A percentile compares a stretch with the other conserved stretches of the same genome.
phyloP scores from a whole-genome alignment of 805 yeast genomes.

The Ogataea thermomethanolica region DNA sequence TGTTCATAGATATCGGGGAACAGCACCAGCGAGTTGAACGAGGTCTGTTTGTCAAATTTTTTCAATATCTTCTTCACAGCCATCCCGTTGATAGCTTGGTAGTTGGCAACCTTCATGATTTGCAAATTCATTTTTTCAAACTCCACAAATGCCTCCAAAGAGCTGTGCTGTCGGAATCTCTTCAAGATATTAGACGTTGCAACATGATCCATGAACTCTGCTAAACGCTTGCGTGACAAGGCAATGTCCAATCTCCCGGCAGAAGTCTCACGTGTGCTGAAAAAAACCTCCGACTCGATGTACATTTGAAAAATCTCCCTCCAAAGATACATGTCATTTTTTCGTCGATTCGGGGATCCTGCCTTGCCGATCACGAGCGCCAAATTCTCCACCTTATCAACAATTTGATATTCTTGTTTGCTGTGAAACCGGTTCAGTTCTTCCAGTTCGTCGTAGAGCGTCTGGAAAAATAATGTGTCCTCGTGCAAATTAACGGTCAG shows the following conservation, averaged over 20 bases:
- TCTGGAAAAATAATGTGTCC: slow-evolving; percentile 58
- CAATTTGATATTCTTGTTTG: slow-evolving; percentile 42
- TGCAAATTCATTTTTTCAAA: slow-evolving; percentile 54
- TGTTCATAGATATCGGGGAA: slow-evolving; percentile 38
- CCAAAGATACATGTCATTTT: slow-evolving; percentile 64
- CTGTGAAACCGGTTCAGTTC: slow-evolving; percentile 43
- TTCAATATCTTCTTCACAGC: slow-evolving; percentile 69
- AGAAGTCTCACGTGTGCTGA: slow-evolving; percentile 39
- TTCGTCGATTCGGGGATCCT: slow-evolving; percentile 40
- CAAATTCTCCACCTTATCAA: slow-evolving; percentile 40
- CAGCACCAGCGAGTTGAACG: slow-evolving; percentile 42
- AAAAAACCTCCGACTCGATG: slow-evolving; percentile 63
- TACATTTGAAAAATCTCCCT: slow-evolving; percentile 62
- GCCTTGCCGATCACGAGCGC: slow-evolving; percentile 38
- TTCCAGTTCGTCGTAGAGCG: slow-evolving; percentile 52
- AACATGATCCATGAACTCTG: slow-evolving; percentile 39
- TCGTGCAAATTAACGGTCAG: slow-evolving; percentile 43
- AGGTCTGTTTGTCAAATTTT: slow-evolving; percentile 72
- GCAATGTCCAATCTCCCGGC: slow-evolving; percentile 44
- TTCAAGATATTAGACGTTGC: slow-evolving; percentile 36
- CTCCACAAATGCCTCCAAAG: slow-evolving; percentile 41
- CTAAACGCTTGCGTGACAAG: slow-evolving; percentile 44
- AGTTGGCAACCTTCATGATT: slow-evolving; percentile 53
- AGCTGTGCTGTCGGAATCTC: slow-evolving; percentile 45
- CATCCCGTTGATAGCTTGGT: slow-evolving; percentile 56